Percentiles rank a stretch among this genome's conserved stretches.
Evolutionary conservation across 2,329 filamentous ascomycete species (phyloP).

Genomic region (Hymenoscyphus fructigenus): DNA sequence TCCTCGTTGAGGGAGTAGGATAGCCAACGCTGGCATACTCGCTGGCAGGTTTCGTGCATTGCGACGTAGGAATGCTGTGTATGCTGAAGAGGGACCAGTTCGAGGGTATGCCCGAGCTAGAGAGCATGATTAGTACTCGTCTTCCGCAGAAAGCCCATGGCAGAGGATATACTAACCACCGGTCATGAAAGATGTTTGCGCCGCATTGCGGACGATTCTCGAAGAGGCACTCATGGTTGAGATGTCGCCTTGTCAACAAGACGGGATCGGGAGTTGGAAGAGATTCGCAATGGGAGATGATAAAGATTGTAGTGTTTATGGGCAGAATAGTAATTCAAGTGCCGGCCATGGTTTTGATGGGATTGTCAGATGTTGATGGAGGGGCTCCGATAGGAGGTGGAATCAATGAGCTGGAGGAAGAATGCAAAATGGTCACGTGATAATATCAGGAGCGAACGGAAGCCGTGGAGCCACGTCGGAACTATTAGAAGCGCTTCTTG

Average conservation of each 20-base stretch:
- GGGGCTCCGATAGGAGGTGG: slow-evolving; percentile 7
- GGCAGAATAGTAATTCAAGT: slow-evolving; percentile 10
- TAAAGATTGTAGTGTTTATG: not conserved
- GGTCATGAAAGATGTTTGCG: slow-evolving; percentile 34
- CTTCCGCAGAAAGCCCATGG: not conserved
- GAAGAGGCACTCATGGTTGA: slow-evolving; percentile 38
- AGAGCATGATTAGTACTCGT: not conserved
- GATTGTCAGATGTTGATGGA: slow-evolving; percentile 8
- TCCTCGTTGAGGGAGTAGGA: slow-evolving; percentile 56
- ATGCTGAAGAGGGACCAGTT: slow-evolving; percentile 34
- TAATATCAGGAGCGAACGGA: not conserved
- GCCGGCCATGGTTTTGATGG: slow-evolving; percentile 20
- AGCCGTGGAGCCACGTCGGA: no score
- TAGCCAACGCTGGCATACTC: slow-evolving; percentile 49
- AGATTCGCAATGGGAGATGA: not conserved
- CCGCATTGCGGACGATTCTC: slow-evolving; percentile 38
- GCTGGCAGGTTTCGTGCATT: slow-evolving; percentile 35
- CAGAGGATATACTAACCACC: slow-evolving; percentile 27
- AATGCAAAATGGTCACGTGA: slow-evolving; percentile 5
- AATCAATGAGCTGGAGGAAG: slow-evolving; percentile 8
- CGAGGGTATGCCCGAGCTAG: slow-evolving; percentile 35
- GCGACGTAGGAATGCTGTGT: slow-evolving; percentile 36
- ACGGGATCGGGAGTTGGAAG: slow-evolving; percentile 1
- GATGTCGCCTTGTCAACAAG: slow-evolving; percentile 22
- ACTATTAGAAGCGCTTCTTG: no score